These are phyloP conservation scores for Diplodia corticola DNA, from an alignment of 2,329 filamentous ascomycete species.

Conservation along the genomic window DNA sequence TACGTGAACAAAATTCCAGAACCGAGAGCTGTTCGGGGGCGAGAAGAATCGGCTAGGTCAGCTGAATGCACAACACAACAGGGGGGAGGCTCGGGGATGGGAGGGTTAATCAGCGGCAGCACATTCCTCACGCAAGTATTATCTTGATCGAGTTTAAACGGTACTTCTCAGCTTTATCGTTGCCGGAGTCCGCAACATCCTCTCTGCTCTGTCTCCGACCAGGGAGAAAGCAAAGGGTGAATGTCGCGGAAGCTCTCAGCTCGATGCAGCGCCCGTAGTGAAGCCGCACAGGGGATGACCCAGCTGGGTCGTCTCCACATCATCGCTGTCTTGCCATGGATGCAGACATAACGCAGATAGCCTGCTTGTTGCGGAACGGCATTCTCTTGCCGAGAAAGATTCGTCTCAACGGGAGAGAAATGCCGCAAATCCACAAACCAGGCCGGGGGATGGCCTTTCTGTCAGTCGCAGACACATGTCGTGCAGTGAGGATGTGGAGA, in stretches of 20 bases:
- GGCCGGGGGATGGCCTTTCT: background rate
- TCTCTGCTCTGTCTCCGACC: background rate
- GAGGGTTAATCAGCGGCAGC: slow-evolving; percentile 71
- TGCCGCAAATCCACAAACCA: background rate
- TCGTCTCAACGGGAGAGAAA: background rate
- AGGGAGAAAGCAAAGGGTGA: slow-evolving; percentile 48
- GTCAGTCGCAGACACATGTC: background rate
- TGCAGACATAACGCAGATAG: background rate
- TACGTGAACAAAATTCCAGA: slow-evolving; percentile 83
- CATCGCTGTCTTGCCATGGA: background rate
- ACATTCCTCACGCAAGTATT: slow-evolving; percentile 99
- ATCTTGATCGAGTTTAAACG: slow-evolving; percentile 97
- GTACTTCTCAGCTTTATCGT: slow-evolving; percentile 86
- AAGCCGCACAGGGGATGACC: slow-evolving; percentile 51
- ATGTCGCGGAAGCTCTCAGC: slow-evolving; percentile 30
- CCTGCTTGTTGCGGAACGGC: background rate
- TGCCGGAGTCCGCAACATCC: slow-evolving; percentile 20
- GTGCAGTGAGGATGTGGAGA: background rate
- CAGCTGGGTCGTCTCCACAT: slow-evolving; percentile 4
- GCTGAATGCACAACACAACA: slow-evolving; percentile 25
- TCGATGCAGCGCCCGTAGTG: slow-evolving; percentile 78
- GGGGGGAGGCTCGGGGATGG: slow-evolving; percentile 40
- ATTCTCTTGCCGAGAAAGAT: background rate
- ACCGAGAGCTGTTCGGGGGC: slow-evolving; percentile 64
- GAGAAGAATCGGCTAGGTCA: slow-evolving; percentile 35